These are phyloP conservation scores for Leccinum rimulosum DNA, from an alignment of 768 basidiomycete genomes.

Conservation along the genomic window DNA sequence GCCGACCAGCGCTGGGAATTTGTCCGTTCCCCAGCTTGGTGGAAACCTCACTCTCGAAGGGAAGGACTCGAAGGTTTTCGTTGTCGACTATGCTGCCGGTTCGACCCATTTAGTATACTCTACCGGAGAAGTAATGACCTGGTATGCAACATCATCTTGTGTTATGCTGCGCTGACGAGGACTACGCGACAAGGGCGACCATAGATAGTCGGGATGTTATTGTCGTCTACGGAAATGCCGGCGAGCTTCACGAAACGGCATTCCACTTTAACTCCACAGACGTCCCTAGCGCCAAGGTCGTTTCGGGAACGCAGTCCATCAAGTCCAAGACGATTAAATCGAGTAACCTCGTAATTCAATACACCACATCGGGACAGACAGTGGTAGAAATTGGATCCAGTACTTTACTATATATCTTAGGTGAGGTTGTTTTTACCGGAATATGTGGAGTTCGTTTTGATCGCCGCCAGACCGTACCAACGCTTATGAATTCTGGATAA, in stretches of 20 bases:
- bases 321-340: conserved; percentile 36
- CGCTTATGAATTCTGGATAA: conserved; percentile 52
- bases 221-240: conserved; percentile 45
- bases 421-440: conserved; percentile 23
- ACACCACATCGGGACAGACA: conserved; percentile 44
- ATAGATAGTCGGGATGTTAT: conserved; percentile 49
- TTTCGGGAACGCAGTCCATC: conserved; percentile 29
- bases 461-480: conserved; percentile 40
- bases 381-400: conserved; percentile 42
- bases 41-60: conserved; percentile 44
- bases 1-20: conserved; percentile 43
- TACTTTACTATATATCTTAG: conserved; percentile 44
- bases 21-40: conserved; percentile 44
- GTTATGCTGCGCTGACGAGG: background rate
- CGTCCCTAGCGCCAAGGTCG: conserved; percentile 22
- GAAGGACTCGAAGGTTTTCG: conserved; percentile 52
- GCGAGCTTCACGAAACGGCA: conserved; percentile 49
- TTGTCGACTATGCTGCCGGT: conserved; percentile 49
- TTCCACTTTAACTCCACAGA: conserved; percentile 35
- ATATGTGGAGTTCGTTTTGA: background rate
- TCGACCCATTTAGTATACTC: conserved; percentile 44
- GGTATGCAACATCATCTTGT: conserved; percentile 27
- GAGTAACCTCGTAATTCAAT: conserved; percentile 42
- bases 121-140: conserved; percentile 49
- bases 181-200: conserved; percentile 37